phyloP scores from a whole-genome alignment of 2,329 filamentous ascomycete species.

The Fusarium anguioides region DNA sequence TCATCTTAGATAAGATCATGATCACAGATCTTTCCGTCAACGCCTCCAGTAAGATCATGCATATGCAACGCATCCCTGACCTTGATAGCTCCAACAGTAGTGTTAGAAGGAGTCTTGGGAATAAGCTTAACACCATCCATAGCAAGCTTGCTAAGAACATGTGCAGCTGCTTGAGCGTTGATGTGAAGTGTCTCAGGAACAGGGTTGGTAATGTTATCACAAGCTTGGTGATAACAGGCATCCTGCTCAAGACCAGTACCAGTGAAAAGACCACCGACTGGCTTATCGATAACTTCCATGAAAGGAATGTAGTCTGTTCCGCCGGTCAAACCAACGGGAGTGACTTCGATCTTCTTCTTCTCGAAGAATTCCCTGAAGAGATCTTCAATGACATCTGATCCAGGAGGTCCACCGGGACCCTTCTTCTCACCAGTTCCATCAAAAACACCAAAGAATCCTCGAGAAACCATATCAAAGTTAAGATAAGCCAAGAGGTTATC shows the following conservation, averaged over 20 bases:
- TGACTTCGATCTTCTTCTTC: conserved; percentile 48
- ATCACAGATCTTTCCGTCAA: conserved; percentile 38
- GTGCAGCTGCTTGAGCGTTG: conserved; percentile 58
- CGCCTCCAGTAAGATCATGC: conserved; percentile 22
- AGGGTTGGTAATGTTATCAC: conserved; percentile 54
- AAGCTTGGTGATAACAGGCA: conserved; percentile 50
- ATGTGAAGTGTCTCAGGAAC: conserved; percentile 50
- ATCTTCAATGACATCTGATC: conserved; percentile 49
- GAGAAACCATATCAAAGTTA: conserved; percentile 57
- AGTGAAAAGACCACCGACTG: conserved; percentile 68
- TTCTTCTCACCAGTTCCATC: conserved; percentile 51
- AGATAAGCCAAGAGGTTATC: conserved; percentile 53
- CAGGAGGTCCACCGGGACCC: conserved; percentile 51
- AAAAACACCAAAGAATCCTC: conserved; percentile 51
- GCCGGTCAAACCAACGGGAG: conserved; percentile 50
- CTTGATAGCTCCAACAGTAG: conserved; percentile 31
- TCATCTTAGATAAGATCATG: conserved; percentile 39
- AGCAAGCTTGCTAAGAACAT: conserved; percentile 50
- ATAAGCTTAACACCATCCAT: conserved; percentile 40
- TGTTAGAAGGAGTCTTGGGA: conserved; percentile 38
- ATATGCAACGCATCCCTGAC: conserved; percentile 36
- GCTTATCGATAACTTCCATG: conserved; percentile 62
- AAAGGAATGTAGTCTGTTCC: conserved; percentile 72
- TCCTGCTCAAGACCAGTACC: conserved; percentile 52
- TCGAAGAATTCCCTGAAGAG: conserved; percentile 50